Evolutionary conservation across 768 basidiomycete species (phyloP).

Genomic region (Suillus tomentosus): DNA sequence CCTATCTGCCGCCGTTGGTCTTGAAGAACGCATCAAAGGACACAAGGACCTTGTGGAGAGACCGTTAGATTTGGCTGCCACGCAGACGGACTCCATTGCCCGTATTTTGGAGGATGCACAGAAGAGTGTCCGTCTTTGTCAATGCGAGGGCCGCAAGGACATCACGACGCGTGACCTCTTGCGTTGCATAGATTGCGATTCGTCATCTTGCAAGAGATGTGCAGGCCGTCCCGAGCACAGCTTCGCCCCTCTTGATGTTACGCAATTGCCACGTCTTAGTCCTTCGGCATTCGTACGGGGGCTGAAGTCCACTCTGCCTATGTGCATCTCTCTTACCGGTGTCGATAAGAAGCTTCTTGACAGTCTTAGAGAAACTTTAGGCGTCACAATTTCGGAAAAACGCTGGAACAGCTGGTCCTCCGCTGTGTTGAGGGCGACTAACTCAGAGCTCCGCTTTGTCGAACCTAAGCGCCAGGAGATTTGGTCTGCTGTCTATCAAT

Average conservation of each 20-base stretch:
- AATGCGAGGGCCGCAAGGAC: constrained; percentile 86
- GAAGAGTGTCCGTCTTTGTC: constrained; percentile 76
- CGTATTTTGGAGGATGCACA: constrained; percentile 66
- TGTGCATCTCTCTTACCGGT: constrained; percentile 68
- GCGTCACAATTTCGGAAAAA: constrained; percentile 47
- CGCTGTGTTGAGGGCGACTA: constrained; percentile 61
- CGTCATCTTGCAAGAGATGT: constrained; percentile 81
- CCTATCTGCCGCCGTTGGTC: constrained; percentile 18
- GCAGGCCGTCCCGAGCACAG: constrained; percentile 92
- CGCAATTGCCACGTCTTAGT: constrained; percentile 56
- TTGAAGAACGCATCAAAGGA: constrained; percentile 65
- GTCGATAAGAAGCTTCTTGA: constrained; percentile 57
- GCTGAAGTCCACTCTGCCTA: constrained; percentile 81
- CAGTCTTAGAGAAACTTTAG: constrained; percentile 42
- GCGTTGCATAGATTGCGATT: constrained; percentile 75
- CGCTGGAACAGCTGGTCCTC: constrained; percentile 71
- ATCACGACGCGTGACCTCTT: constrained; percentile 69
- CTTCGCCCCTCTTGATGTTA: constrained; percentile 55
- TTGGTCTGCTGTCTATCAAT: constrained; percentile 83
- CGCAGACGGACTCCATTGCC: constrained; percentile 46
- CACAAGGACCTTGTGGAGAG: constrained; percentile 64
- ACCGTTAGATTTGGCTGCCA: constrained; percentile 69
- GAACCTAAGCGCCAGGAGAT: constrained; percentile 86
- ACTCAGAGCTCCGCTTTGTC: constrained; percentile 76
- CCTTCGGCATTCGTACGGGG: constrained; percentile 76